Percentiles rank a stretch among this genome's conserved stretches.
Evolutionary conservation across 2,329 filamentous ascomycete genomes (phyloP).

Genomic region (Aspergillus vadensis): DNA sequence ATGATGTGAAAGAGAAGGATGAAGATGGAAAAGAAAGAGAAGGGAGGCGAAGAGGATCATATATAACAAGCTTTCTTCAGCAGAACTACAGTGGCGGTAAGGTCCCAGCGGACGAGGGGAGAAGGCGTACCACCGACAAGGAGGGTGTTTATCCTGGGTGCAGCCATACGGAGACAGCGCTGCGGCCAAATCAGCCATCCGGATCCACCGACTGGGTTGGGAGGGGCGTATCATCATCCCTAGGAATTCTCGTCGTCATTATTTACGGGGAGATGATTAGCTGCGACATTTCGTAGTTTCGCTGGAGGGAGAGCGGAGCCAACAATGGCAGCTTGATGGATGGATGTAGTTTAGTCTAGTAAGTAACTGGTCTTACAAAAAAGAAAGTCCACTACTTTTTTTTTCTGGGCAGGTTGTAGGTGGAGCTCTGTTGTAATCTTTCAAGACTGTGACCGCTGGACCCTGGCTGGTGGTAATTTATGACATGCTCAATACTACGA

Average conservation of each 20-base stretch:
- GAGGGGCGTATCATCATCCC: constrained; percentile 35
- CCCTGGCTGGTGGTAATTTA: constrained; percentile 3
- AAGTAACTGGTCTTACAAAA: no score
- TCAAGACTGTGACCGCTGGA: neutral
- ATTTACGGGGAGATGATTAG: constrained; percentile 5
- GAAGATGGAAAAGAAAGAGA: constrained; percentile 10
- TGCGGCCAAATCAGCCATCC: constrained; percentile 1
- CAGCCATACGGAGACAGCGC: constrained; percentile 14
- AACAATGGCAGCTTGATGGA: constrained; percentile 1
- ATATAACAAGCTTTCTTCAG: constrained; percentile 8
- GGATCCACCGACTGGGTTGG: constrained; percentile 28
- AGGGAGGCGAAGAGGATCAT: constrained; percentile 9
- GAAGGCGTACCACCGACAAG: neutral
- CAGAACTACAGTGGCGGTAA: constrained; percentile 19
- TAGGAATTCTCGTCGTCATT: constrained; percentile 44
- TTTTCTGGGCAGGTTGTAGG: no score
- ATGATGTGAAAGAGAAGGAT: constrained; percentile 6
- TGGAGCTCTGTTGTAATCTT: neutral
- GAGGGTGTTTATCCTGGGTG: constrained; percentile 17
- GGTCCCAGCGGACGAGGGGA: constrained; percentile 7
- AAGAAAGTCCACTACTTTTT: no score
- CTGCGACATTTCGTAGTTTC: neutral
- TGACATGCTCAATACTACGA: neutral
- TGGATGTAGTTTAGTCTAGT: neutral
- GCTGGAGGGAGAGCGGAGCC: neutral